Percentiles rank a stretch among this genome's conserved stretches.
These are phyloP conservation scores for Ogataea glucozyma DNA, from an alignment of 805 yeast genomes.

Conservation along the genomic window DNA sequence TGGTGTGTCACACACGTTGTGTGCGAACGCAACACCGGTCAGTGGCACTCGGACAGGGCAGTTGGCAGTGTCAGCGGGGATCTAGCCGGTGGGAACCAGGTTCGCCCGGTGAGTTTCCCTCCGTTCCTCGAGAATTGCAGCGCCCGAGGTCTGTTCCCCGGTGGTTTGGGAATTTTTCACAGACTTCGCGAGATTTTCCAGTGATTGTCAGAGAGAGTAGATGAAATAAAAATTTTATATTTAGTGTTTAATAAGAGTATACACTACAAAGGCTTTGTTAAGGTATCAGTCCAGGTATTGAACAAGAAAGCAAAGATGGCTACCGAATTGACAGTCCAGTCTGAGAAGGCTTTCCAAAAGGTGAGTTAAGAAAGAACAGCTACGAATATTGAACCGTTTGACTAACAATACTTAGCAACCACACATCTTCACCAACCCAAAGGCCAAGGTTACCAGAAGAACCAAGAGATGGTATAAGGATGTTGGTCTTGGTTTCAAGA, in stretches of 20 bases:
- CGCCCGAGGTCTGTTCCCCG: not conserved
- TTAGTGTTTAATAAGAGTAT: not conserved
- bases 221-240: slow-evolving; percentile 6
- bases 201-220: slow-evolving; percentile 2
- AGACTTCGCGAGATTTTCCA: slow-evolving; percentile 8
- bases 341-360: slow-evolving; percentile 99
- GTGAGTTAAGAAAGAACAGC: slow-evolving; percentile 37
- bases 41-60: no score
- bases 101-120: no score
- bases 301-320: slow-evolving; percentile 66
- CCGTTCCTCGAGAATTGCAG: no score
- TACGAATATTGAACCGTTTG: slow-evolving; percentile 17
- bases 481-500: slow-evolving; percentile 99
- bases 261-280: not conserved
- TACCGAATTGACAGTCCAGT: slow-evolving; percentile 99
- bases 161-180: slow-evolving; percentile 6
- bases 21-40: no score
- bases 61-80: no score
- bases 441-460: slow-evolving; percentile 97
- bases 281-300: slow-evolving; percentile 5
- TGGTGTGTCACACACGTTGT: no score
- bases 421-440: slow-evolving; percentile 99
- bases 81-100: not conserved
- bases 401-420: slow-evolving; percentile 74
- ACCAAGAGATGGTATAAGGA: slow-evolving; percentile 99